These are phyloP conservation scores for Cryptosporidium muris DNA, from an alignment of 169 alveolate species.

Conservation along the genomic window DNA sequence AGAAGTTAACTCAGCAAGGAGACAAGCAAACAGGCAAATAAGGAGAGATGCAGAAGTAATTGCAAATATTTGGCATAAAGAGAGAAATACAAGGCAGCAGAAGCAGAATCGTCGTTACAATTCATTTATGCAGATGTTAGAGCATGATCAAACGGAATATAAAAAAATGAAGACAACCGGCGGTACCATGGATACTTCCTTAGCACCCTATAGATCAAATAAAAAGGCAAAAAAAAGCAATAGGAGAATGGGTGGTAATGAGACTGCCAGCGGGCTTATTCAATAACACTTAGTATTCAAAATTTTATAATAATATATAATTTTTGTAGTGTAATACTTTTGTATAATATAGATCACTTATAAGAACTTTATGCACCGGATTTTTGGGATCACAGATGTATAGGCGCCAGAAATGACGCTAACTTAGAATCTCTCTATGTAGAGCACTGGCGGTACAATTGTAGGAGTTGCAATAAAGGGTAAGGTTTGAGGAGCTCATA, in stretches of 20 bases:
- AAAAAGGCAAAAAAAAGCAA: slow-evolving; percentile 68
- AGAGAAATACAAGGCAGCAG: slow-evolving; percentile 2
- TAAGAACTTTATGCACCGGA: neutral
- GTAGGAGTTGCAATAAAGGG: no score
- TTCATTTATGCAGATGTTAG: slow-evolving; percentile 68
- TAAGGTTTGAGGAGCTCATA: no score
- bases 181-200: slow-evolving; percentile 76
- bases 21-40: slow-evolving; percentile 68
- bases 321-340: neutral
- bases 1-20: slow-evolving; percentile 61
- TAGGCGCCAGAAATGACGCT: no score
- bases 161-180: slow-evolving; percentile 76
- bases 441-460: no score
- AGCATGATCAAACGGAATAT: slow-evolving; percentile 73
- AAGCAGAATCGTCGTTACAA: slow-evolving; percentile 19
- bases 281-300: slow-evolving; percentile 7
- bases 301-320: neutral
- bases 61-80: slow-evolving; percentile 22
- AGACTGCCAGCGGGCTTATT: slow-evolving; percentile 50
- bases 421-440: no score
- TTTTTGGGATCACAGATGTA: no score
- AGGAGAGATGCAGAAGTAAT: slow-evolving; percentile 56
- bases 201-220: slow-evolving; percentile 71
- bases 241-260: slow-evolving; percentile 71
- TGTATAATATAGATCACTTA: neutral